Evolutionary conservation across 2,329 filamentous ascomycete genomes (phyloP).

Genomic region (Penicillium thymicola): DNA sequence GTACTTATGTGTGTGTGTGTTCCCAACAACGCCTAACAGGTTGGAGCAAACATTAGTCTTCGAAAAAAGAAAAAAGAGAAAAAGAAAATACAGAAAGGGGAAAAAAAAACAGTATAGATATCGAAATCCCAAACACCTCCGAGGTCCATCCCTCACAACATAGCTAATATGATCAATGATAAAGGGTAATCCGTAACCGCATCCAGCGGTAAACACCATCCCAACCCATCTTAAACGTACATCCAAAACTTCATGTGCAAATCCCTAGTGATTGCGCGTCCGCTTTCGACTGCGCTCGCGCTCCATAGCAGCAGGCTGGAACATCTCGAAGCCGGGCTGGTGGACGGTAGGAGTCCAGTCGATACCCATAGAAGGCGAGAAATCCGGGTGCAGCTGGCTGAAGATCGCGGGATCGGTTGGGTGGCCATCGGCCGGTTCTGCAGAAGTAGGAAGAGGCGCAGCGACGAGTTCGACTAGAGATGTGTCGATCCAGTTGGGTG

Average conservation of each 20-base stretch:
- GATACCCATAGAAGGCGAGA: constrained; percentile 43
- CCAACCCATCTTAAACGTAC: constrained; percentile 9
- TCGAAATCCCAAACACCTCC: constrained; percentile 1
- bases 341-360: constrained; percentile 39
- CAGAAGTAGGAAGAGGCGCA: constrained; percentile 28
- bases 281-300: constrained; percentile 25
- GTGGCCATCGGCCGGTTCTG: constrained; percentile 27
- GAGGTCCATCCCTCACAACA: not conserved
- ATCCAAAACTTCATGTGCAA: constrained; percentile 2
- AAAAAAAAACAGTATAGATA: not conserved
- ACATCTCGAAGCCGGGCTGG: constrained; percentile 26
- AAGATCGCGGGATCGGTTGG: constrained; percentile 35
- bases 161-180: constrained; percentile 8
- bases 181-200: constrained; percentile 2
- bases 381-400: constrained; percentile 45
- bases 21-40: not conserved
- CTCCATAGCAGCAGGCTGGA: constrained; percentile 21
- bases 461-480: constrained; percentile 41
- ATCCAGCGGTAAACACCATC: not conserved
- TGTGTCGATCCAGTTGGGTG: constrained; percentile 42
- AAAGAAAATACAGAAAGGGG: not conserved
- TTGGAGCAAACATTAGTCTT: not conserved
- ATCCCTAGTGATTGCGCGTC: constrained; percentile 19
- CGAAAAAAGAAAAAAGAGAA: not conserved
- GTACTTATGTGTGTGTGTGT: not conserved